Base-by-base conservation (phyloP, 768 basidiomycete genomes). In the Auricularia sp. region DNA sequence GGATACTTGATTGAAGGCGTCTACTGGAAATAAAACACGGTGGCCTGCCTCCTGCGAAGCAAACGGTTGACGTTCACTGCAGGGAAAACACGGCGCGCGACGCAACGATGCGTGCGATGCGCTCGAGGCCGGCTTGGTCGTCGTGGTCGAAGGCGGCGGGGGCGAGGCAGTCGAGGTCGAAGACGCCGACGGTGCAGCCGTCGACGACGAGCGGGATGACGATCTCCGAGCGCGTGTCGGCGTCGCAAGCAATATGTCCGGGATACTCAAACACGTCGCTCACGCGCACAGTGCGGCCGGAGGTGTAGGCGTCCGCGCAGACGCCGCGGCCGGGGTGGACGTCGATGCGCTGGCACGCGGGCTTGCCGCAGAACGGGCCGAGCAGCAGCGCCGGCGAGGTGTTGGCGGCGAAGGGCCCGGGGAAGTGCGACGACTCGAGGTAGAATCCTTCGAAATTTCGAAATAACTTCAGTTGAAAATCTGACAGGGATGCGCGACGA, bases 181-280 rank as follows among this genome's bases (percentile, higher is more conserved):
- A 75, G 12, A 85, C 81, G 23, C 83, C 81, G 6, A 83, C 60
- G 2, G 66, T 67, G 34, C 65, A 47, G 33, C 64, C 68, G 39
- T 71, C 64, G 44, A 80, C 68, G 56, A 86, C 71, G 18, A 98
- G 78, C 6, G 95, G 95, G 61, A 89, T 77, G 29, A 97, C 94
- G 61, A 98, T 85, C 73, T 98, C 96, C 69, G 90, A 91, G 70
- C 87, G 87, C 2, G 95, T 96, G 62, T 87, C 85, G 23, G 86
- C 90, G 68, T 98, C 94, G 71, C 96, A 98, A 2, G 93, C 91
- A 66, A 97, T 96, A 72, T 98, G 96, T 0, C 95, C 93, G 1
- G 91, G 91, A 71, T 93, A 93, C 10, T 73, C 74, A 33, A 90
- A 82, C 21, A 98, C 93, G 65, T 95, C 83, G 21, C 78, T 75